phyloP scores from a whole-genome alignment of 2,329 filamentous ascomycete species.

The Pochonia chlamydosporia region DNA sequence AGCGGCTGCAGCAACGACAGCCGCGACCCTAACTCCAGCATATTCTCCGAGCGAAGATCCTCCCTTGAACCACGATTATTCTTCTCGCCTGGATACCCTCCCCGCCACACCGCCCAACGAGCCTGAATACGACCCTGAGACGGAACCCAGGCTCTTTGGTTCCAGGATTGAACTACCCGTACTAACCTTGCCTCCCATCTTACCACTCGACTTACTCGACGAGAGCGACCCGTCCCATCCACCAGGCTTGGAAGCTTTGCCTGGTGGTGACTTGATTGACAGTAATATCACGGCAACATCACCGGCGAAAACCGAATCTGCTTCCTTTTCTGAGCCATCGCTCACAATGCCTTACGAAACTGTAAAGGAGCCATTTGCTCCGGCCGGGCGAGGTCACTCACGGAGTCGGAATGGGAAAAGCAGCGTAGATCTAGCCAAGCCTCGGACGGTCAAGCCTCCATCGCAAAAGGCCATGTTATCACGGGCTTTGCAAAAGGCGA shows the following conservation, averaged over 20 bases:
- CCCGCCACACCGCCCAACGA: constrained; percentile 9
- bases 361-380: constrained; percentile 20
- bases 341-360: constrained; percentile 25
- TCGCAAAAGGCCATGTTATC: constrained; percentile 95
- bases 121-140: not conserved
- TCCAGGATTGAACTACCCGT: not conserved
- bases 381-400: constrained; percentile 21
- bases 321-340: constrained; percentile 6
- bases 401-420: constrained; percentile 26
- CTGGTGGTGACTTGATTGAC: constrained; percentile 9
- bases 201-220: constrained; percentile 18
- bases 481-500: constrained; percentile 90
- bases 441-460: constrained; percentile 37
- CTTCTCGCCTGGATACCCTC: not conserved
- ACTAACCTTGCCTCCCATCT: constrained; percentile 18
- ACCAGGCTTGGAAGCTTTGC: constrained; percentile 7
- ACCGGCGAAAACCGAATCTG: constrained; percentile 3
- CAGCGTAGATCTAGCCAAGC: constrained; percentile 23
- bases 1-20: constrained; percentile 12
- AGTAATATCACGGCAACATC: constrained; percentile 13
- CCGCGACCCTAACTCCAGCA: constrained; percentile 4
- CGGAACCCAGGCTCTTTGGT: not conserved
- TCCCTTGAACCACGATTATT: not conserved
- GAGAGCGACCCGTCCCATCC: constrained; percentile 3
- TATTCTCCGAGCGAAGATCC: constrained; percentile 5